phyloP scores from a whole-genome alignment of 2,329 filamentous ascomycete species.

The Lasiodiplodia sp. region DNA sequence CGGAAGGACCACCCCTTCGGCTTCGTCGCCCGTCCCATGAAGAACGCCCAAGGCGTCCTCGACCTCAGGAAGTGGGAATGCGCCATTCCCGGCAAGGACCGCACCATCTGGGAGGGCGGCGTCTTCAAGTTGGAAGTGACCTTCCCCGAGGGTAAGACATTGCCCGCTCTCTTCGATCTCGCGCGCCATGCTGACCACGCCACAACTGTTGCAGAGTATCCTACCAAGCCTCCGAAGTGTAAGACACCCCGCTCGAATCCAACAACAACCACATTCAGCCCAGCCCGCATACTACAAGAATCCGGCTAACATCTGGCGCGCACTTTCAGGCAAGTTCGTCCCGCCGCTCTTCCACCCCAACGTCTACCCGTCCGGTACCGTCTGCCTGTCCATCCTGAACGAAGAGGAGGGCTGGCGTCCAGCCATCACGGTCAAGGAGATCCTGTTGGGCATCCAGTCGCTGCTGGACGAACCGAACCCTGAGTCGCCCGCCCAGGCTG shows the following conservation, averaged over 20 bases:
- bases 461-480: constrained; percentile 96
- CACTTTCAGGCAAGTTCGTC: constrained; percentile 82
- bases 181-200: not conserved
- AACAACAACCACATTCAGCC: not conserved
- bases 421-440: constrained; percentile 98
- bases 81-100: constrained; percentile 92
- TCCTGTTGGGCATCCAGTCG: constrained; percentile 93
- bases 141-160: constrained; percentile 84
- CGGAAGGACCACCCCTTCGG: constrained; percentile 96
- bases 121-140: constrained; percentile 92
- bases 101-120: constrained; percentile 98
- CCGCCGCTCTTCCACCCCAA: constrained; percentile 98
- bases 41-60: constrained; percentile 79
- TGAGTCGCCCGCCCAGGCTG: constrained; percentile 94
- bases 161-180: not conserved
- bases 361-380: constrained; percentile 96
- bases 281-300: not conserved
- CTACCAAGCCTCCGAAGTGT: constrained; percentile 99
- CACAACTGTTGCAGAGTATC: constrained; percentile 73
- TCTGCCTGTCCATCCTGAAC: constrained; percentile 95
- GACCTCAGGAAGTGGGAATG: constrained; percentile 98
- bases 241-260: constrained; percentile 37
- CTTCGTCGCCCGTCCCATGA: constrained; percentile 89
- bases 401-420: constrained; percentile 99
- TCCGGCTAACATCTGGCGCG: constrained; percentile 11